A percentile compares a stretch with the other conserved stretches of the same genome.
Conservation (phyloP, 2,329 filamentous ascomycete genomes). For the Talaromyces funiculosus region DNA sequence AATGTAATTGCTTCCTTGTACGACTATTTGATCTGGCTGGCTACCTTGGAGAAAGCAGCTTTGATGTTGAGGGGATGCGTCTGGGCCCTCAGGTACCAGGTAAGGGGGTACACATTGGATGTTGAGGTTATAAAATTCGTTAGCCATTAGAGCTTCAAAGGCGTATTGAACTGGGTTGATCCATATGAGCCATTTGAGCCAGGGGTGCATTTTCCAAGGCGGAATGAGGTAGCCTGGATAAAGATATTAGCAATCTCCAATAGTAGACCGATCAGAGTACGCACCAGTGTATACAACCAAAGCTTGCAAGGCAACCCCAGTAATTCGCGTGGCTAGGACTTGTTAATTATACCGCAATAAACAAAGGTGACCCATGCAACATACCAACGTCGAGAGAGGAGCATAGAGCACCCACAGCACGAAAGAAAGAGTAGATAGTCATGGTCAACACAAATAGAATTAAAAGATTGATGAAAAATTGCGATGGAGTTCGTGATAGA, state of each 20-base stretch:
- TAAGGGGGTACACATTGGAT: constrained; percentile 52
- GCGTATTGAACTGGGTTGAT: constrained; percentile 64
- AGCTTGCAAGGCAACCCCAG: constrained; percentile 45
- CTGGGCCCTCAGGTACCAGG: constrained; percentile 51
- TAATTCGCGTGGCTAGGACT: constrained; percentile 42
- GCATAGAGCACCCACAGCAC: constrained; percentile 45
- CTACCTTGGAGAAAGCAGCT: constrained; percentile 57
- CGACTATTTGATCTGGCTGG: constrained; percentile 46
- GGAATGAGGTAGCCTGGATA: constrained; percentile 56
- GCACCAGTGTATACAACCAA: constrained; percentile 53
- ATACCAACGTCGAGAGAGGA: constrained; percentile 45
- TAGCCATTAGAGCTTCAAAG: constrained; percentile 63
- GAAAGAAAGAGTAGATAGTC: constrained; percentile 52
- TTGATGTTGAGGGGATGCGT: constrained; percentile 47
- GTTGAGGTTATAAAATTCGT: constrained; percentile 60
- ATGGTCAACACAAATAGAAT: constrained; percentile 51
- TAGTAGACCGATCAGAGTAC: background rate
- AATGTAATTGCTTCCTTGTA: constrained; percentile 55
- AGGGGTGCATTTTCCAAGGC: constrained; percentile 57
- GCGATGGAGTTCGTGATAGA: constrained; percentile 51
- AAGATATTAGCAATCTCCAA: background rate
- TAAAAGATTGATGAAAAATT: constrained; percentile 58
- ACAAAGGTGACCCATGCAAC: constrained; percentile 11
- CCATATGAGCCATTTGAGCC: constrained; percentile 61
- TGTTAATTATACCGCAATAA: constrained; percentile 2